Conservation (phyloP, 2,329 filamentous ascomycete species). For the Colletotrichum tabaci region DNA sequence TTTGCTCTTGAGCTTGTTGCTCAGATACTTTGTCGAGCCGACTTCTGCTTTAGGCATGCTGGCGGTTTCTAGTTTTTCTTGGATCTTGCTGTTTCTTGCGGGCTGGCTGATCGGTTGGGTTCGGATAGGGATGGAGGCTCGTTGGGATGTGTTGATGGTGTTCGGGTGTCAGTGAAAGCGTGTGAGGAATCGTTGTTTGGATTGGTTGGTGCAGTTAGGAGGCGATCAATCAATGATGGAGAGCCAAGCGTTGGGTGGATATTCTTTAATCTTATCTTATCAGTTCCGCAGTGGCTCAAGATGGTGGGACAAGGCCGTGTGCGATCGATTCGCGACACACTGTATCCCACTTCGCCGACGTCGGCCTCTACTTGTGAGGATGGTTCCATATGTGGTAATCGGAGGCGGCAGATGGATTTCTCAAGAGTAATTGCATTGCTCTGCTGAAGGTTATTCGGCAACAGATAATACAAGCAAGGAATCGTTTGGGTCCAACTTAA, state of each 20-base stretch:
- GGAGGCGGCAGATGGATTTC: neutral
- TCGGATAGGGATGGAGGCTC: neutral
- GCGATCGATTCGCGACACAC: neutral
- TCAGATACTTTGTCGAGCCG: constrained; percentile 90
- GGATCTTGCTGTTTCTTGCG: no score
- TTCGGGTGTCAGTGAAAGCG: neutral
- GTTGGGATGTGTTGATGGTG: neutral
- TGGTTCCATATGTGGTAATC: constrained; percentile 15
- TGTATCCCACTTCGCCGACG: constrained; percentile 37
- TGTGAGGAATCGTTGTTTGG: neutral
- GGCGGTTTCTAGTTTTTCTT: constrained; percentile 41
- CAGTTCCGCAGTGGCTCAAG: neutral
- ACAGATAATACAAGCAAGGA: neutral
- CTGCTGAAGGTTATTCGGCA: no score
- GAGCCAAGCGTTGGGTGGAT: neutral
- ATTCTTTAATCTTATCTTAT: constrained; percentile 36
- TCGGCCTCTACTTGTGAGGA: constrained; percentile 32
- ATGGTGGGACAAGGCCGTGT: constrained; percentile 32
- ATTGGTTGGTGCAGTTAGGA: neutral
- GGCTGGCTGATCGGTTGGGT: neutral
- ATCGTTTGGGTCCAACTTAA: neutral
- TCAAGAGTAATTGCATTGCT: no score
- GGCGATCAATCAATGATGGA: neutral
- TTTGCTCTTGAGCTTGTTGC: constrained; percentile 91
- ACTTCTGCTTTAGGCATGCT: constrained; percentile 94